A percentile compares a stretch with the other conserved stretches of the same genome.
phyloP scores from a whole-genome alignment of 345 rosid species.

The Crucihimalaya himalaica region DNA sequence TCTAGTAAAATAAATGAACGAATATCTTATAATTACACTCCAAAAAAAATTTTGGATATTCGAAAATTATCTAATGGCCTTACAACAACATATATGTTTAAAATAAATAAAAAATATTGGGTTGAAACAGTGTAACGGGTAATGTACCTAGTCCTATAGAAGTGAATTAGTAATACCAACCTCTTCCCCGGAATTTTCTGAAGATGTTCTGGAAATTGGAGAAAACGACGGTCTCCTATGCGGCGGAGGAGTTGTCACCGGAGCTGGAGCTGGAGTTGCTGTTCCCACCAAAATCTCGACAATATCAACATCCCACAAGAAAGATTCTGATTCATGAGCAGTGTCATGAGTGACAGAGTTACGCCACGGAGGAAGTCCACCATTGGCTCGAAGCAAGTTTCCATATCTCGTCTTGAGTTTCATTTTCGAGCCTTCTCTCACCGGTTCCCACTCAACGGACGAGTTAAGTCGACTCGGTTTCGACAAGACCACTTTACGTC shows the following conservation, averaged over 20 bases:
- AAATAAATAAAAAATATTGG: neutral
- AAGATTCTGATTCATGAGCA: constrained; percentile 58
- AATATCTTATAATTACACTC: neutral
- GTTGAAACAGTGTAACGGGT: neutral
- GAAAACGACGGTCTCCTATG: constrained; percentile 50
- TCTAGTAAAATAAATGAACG: neutral
- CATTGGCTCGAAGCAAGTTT: constrained; percentile 70
- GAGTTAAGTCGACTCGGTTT: constrained; percentile 54
- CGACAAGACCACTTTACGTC: constrained; percentile 64
- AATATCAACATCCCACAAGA: constrained; percentile 72
- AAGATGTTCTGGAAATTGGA: constrained; percentile 28
- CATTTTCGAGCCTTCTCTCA: constrained; percentile 48
- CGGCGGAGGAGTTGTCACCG: constrained; percentile 40
- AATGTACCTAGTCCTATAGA: neutral
- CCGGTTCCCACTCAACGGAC: constrained; percentile 78
- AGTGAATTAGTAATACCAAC: constrained; percentile 48
- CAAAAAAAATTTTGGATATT: neutral
- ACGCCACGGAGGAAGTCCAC: constrained; percentile 84
- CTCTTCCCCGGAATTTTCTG: constrained; percentile 53
- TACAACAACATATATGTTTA: neutral
- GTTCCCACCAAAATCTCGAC: constrained; percentile 48
- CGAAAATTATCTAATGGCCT: neutral
- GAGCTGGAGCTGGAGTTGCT: neutral
- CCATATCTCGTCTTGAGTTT: constrained; percentile 68
- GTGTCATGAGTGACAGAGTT: constrained; percentile 77